Percentiles rank a stretch among this genome's conserved stretches.
These are phyloP conservation scores for Spizellomyces punctatus DNA, from an alignment of 192 early-diverging fungal genomes.

Conservation along the genomic window DNA sequence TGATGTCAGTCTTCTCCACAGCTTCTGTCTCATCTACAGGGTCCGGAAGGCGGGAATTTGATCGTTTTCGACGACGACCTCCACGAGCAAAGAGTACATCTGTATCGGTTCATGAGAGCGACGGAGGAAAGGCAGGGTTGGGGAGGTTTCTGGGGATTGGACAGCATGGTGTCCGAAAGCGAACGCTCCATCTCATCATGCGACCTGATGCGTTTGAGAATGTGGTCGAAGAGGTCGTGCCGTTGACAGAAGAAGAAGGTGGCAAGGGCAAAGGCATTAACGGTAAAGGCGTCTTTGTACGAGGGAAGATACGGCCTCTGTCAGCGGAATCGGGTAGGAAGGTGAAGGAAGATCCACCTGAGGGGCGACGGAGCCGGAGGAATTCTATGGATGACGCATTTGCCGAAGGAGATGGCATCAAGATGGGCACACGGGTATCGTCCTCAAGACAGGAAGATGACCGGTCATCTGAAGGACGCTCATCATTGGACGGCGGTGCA, in stretches of 20 bases:
- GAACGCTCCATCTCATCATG: conserved; percentile 40
- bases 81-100: conserved; percentile 16
- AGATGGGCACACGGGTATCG: background rate
- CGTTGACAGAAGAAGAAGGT: conserved; percentile 24
- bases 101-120: conserved; percentile 11
- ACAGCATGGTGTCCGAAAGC: conserved; percentile 19
- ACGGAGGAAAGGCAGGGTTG: conserved; percentile 7
- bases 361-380: background rate
- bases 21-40: conserved; percentile 23
- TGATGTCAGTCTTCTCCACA: conserved; percentile 31
- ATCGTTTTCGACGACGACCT: conserved; percentile 20
- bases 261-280: conserved; percentile 10
- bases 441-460: background rate
- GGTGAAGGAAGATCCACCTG: background rate
- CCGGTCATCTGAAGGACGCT: background rate
- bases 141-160: conserved; percentile 20
- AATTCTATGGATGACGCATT: conserved; percentile 16
- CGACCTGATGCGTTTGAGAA: conserved; percentile 36
- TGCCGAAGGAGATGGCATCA: background rate
- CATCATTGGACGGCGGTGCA: conserved; percentile 15
- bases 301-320: conserved; percentile 3
- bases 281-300: conserved; percentile 9
- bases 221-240: conserved; percentile 21
- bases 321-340: conserved; percentile 3
- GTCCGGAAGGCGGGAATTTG: conserved; percentile 23